Base-by-base conservation (phyloP, 78 protist genomes). In the Mastigamoeba balamuthi region DNA sequence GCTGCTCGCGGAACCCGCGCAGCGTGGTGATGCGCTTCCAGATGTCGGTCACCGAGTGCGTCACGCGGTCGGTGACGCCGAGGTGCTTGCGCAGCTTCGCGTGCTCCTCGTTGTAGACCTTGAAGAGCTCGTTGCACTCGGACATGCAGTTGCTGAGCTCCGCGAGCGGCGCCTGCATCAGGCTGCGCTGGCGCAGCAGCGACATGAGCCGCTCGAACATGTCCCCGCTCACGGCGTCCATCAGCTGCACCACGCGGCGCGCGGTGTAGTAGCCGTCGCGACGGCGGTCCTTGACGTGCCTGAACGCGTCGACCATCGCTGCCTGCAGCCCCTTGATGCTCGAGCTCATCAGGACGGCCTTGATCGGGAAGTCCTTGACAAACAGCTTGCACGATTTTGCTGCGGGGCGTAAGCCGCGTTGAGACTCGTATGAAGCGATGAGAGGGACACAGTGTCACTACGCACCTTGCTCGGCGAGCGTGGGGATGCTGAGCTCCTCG, bases 191-290 rank as follows among this genome's bases (percentile, higher is more conserved):
- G 33, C 36, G 70, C 17, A 89, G 77, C 30, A 89, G 52, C 30
- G 33, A 41, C 2, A 74, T 17, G n/a, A 86, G 63, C 75, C 78
- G 79, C 30, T 10, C 42, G 40, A 73, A 36, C 67, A 86, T 41
- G 67, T 89, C 93, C 23, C 87, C 69, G 7, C 84, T 82, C 17
- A 89, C 29, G 3, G 90, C 83, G 36, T 86, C 88, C 4, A 89
- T 41, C 2, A 85, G 41, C 28, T 38, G 3, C 27, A 78, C 41
- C 30, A 78, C 78, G 38, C 90, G 76, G 77, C 83, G 66, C 67
- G 83, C 65, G 8, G 67, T 77, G 65, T 77, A 84, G n/a, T 37
- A 58, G 39, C 77, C 41, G 58, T 76, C 69, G 67, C 74, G 76
- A 65, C 44, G 40, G 9, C 75, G 44, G 52, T 75, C 82, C 42